phyloP scores from a whole-genome alignment of 2,329 filamentous ascomycete species.

The Stylonectria norvegica region DNA sequence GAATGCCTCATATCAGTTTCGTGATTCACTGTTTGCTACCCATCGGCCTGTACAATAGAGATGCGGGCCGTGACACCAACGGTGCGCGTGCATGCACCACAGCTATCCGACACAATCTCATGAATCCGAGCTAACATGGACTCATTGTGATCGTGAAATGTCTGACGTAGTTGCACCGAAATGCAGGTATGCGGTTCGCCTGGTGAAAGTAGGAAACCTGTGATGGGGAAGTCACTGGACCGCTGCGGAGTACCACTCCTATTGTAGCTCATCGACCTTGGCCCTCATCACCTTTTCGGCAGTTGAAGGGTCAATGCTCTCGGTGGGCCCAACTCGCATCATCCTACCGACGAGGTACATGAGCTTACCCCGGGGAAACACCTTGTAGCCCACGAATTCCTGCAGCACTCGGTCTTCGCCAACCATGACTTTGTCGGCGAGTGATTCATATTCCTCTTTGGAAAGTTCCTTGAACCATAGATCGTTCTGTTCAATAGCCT shows the following conservation, averaged over 20 bases:
- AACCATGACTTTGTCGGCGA: constrained; percentile 44
- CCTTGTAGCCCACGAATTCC: constrained; percentile 43
- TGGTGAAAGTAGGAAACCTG: constrained; percentile 12
- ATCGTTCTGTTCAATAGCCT: constrained; percentile 43
- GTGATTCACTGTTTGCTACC: constrained; percentile 19
- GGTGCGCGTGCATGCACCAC: constrained; percentile 17
- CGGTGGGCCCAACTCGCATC: constrained; percentile 51
- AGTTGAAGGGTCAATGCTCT: constrained; percentile 51
- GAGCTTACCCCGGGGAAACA: constrained; percentile 55
- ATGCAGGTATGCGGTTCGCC: constrained; percentile 10
- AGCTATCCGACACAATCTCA: constrained; percentile 13
- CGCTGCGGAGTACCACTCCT: constrained; percentile 9
- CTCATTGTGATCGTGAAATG: constrained; percentile 8
- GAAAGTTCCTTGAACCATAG: constrained; percentile 56
- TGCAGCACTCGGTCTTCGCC: constrained; percentile 46
- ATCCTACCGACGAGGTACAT: constrained; percentile 60
- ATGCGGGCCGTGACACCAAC: constrained; percentile 15
- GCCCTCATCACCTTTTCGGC: constrained; percentile 47
- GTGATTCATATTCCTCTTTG: constrained; percentile 43
- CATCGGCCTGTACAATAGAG: constrained; percentile 15
- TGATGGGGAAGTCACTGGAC: constrained; percentile 12
- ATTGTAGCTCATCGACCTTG: constrained; percentile 25
- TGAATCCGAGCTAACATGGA: constrained; percentile 5
- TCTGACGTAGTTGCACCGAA: constrained; percentile 16
- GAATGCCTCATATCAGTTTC: constrained; percentile 6